phyloP scores from a whole-genome alignment of 257 asterid species.

The Fraxinus cuspidata region DNA sequence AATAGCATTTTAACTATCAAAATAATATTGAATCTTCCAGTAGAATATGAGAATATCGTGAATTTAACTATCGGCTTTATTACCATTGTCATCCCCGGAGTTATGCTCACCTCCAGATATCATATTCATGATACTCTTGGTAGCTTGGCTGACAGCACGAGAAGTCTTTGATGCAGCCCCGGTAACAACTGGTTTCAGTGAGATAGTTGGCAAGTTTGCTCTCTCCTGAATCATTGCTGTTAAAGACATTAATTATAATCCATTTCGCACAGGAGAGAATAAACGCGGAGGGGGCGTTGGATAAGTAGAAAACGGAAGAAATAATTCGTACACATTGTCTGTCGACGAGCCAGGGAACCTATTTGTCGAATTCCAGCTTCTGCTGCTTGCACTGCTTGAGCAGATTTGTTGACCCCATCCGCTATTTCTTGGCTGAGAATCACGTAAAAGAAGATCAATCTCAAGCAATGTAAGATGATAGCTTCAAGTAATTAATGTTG shows the following conservation, averaged over 20 bases:
- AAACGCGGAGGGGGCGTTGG: neutral
- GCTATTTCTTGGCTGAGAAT: constrained; percentile 78
- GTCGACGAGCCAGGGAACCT: constrained; percentile 79
- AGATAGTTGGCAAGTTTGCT: constrained; percentile 80
- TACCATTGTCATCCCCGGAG: constrained; percentile 46
- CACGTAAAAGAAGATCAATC: constrained; percentile 30
- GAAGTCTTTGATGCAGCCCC: constrained; percentile 94
- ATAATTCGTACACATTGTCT: constrained; percentile 66
- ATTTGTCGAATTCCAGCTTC: constrained; percentile 86
- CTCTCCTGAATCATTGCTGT: constrained; percentile 94
- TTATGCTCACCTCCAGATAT: constrained; percentile 58
- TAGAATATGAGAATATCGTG: neutral
- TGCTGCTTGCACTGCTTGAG: constrained; percentile 94
- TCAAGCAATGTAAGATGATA: constrained; percentile 9
- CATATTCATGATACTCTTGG: constrained; percentile 61
- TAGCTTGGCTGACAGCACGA: constrained; percentile 74
- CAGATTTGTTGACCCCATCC: constrained; percentile 83
- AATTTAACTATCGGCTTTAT: constrained; percentile 29
- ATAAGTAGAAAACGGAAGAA: constrained; percentile 22
- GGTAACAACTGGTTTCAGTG: constrained; percentile 76
- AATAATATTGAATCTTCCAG: neutral
- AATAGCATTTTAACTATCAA: neutral
- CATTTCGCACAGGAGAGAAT: constrained; percentile 9
- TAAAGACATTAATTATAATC: constrained; percentile 21
- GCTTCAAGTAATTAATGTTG: neutral